A percentile compares a stretch with the other conserved stretches of the same genome.
phyloP scores from a whole-genome alignment of 2,329 filamentous ascomycete genomes.

The Neonectria sp. region DNA sequence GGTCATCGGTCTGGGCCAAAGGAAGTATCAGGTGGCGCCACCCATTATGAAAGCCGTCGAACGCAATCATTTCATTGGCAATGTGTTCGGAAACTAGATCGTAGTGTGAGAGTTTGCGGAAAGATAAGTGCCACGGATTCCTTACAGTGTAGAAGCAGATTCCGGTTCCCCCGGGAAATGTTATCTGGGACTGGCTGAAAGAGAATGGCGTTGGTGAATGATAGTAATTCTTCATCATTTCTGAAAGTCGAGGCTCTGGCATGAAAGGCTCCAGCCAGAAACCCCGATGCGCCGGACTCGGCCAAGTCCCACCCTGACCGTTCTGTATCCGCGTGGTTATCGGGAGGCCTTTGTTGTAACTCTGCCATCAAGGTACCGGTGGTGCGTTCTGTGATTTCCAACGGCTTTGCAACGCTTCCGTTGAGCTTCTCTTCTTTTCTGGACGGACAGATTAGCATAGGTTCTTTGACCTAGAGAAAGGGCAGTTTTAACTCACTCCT shows the following conservation, averaged over 20 bases:
- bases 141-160: slow-evolving; percentile 39
- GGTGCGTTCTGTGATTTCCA: neutral
- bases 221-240: neutral
- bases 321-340: no score
- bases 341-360: neutral
- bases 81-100: slow-evolving; percentile 36
- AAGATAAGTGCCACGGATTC: rapidly evolving
- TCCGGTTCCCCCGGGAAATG: slow-evolving; percentile 33
- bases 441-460: neutral
- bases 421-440: slow-evolving; percentile 13
- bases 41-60: slow-evolving; percentile 45
- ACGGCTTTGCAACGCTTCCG: no score
- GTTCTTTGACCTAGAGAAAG: neutral
- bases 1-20: slow-evolving; percentile 36
- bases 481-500: slow-evolving; percentile 25
- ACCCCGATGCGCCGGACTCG: neutral
- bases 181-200: slow-evolving; percentile 30
- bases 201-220: slow-evolving; percentile 3
- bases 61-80: slow-evolving; percentile 45
- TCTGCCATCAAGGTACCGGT: neutral
- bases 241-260: neutral
- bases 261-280: neutral
- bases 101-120: neutral
- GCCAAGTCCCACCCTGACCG: neutral
- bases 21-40: slow-evolving; percentile 45